Conservation (phyloP, 1,139 yeast species). For the Arxiozyma slooffiae region DNA sequence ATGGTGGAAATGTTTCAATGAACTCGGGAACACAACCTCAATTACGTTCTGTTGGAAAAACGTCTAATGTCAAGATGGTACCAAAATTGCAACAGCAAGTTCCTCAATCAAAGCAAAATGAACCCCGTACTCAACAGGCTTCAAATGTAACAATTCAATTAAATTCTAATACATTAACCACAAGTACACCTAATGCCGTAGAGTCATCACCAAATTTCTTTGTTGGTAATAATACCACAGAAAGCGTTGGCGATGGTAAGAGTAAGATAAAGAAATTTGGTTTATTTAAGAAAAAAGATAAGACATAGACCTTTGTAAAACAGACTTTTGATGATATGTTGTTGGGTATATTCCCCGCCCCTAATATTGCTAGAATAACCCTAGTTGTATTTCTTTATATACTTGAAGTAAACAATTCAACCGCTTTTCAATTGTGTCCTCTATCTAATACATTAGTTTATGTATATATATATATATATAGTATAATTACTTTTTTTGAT, state of each 20-base stretch:
- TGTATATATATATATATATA: too few relatives aligned
- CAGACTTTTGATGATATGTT: not conserved
- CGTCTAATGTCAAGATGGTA: not conserved
- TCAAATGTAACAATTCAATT: constrained; percentile 4
- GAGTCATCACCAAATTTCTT: constrained; percentile 8
- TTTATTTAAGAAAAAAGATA: constrained; percentile 22
- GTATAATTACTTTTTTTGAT: not conserved
- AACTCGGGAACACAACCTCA: constrained; percentile 23
- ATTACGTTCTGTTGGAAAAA: constrained; percentile 4
- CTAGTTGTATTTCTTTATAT: not conserved
- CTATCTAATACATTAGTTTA: not conserved
- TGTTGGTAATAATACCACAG: constrained; percentile 2
- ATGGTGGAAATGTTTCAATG: constrained; percentile 14
- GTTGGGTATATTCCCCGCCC: too few relatives aligned
- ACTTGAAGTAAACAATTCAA: too few relatives aligned
- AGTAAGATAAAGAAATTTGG: constrained; percentile 25
- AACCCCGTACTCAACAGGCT: not conserved
- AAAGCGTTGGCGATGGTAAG: constrained; percentile 6
- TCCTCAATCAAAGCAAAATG: constrained; percentile 3
- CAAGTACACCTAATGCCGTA: constrained; percentile 1
- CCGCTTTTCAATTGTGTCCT: not conserved
- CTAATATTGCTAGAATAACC: too few relatives aligned
- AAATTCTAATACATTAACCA: constrained; percentile 4
- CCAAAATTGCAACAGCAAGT: not conserved
- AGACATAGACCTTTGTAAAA: constrained; percentile 9